Evolutionary conservation across 2,329 filamentous ascomycete genomes (phyloP).

Genomic region (Thelonectria olida): DNA sequence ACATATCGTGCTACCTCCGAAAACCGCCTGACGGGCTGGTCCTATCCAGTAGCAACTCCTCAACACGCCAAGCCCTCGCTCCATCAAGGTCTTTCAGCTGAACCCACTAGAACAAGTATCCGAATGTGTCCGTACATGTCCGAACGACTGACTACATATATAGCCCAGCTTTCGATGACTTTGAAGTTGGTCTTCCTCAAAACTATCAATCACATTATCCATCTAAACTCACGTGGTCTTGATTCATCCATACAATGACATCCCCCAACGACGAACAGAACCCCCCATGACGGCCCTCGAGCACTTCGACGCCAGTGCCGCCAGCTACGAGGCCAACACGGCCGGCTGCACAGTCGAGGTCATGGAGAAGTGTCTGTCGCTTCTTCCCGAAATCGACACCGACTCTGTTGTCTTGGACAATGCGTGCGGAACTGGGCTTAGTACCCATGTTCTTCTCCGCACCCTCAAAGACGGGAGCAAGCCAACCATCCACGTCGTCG

Average conservation of each 20-base stretch:
- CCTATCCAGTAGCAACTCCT: not conserved
- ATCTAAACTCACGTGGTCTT: not conserved
- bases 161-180: not conserved
- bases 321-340: not conserved
- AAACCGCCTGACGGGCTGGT: not conserved
- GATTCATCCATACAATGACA: not conserved
- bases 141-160: not conserved
- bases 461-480: not conserved
- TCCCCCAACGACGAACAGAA: not conserved
- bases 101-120: not conserved
- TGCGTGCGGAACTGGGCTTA: not conserved
- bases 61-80: not conserved
- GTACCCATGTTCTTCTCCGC: not conserved
- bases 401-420: slow-evolving; percentile 4
- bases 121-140: slow-evolving; percentile 7
- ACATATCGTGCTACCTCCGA: not conserved
- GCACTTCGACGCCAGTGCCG: not conserved
- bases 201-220: not conserved
- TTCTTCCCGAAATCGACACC: not conserved
- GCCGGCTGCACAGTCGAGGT: not conserved
- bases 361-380: not conserved
- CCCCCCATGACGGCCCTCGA: not conserved
- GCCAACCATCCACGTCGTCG: not conserved
- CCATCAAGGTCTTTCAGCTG: not conserved
- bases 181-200: no score